Evolutionary conservation across 2,329 filamentous ascomycete species (phyloP), one percentile per base, ranked within the genome.

Genomic region (Penicillium sp.): DNA sequence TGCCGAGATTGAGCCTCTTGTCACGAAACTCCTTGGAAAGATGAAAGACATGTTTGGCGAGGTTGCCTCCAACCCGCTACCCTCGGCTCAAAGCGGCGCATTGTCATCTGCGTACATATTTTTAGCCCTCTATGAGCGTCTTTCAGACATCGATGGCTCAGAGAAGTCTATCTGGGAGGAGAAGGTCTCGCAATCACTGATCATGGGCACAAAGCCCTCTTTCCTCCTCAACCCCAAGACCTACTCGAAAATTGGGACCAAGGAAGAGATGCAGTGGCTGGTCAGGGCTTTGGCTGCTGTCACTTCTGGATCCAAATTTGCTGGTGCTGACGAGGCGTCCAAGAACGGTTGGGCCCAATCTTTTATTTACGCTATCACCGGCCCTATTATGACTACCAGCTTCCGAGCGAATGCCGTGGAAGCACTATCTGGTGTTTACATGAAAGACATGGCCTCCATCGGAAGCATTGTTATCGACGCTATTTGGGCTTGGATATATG

Each of bases 181-280:
- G 3, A 72, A 92, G 26, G 73, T 83, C 24, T 84, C 86, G 49
- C 86, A 91, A 65, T 85, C 86, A 11, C 80, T 96, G 58, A 81
- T 82, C 2, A 73, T 87, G 37, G 86, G 88, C n/a, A 87, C 90
- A 0, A 96, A 96, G 71, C 87, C 90, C 14, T 96, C 93, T 0
- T 95, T 96, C 72, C 79, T 98, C 21, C 81, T 98, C 6, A 96
- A 90, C 67, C 84, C 89, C 33, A 89, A 90, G 59, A 85, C 96
- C 5, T 98, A 95, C 75, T 87, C 88, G 37, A 97, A 96, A 70
- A 69, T 96, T 24, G 81, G 83, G 2, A 77, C 81, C 0, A 86
- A 89, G 55, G 90, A 93, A 52, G 95, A 99, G 66, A 79, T 92
- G 21, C 80, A 79, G 53, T 97, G 95, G 90, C 83, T 90, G 51